Evolutionary conservation across 2,329 filamentous ascomycete species (phyloP).

Genomic region (Chaetomium sp.): DNA sequence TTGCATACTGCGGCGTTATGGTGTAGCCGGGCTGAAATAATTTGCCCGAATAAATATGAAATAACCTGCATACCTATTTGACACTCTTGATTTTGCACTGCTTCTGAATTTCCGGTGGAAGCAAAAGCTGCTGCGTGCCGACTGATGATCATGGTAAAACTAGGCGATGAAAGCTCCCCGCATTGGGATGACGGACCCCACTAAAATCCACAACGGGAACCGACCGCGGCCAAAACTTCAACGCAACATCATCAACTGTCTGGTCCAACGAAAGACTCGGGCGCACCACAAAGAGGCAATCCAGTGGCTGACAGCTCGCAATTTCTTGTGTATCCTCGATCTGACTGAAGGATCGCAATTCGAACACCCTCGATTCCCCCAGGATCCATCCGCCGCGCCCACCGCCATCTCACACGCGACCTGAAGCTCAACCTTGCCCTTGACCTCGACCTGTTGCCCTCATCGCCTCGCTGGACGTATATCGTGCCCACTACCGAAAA

Average conservation of each 20-base stretch:
- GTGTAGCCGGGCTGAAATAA: background rate
- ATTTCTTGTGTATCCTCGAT: too few species aligned
- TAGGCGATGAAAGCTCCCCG: conserved; percentile 7
- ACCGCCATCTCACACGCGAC: too few species aligned
- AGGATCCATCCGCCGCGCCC: background rate
- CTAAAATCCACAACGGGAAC: conserved; percentile 9
- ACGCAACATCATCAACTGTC: background rate
- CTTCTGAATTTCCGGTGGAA: too few species aligned
- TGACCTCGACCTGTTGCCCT: too few species aligned
- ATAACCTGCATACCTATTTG: background rate
- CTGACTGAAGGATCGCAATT: background rate
- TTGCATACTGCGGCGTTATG: conserved; percentile 16
- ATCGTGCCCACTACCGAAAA: too few species aligned
- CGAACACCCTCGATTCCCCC: background rate
- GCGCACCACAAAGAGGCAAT: too few species aligned
- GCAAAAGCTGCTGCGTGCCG: too few species aligned
- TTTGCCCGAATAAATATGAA: background rate
- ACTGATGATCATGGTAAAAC: background rate
- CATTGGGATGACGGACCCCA: conserved; percentile 14
- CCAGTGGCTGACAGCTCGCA: too few species aligned
- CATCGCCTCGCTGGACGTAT: too few species aligned
- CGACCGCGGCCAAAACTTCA: conserved; percentile 14
- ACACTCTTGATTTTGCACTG: too few species aligned
- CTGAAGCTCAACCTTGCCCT: too few species aligned
- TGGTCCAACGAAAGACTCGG: too few species aligned